Evolutionary conservation across 2,329 filamentous ascomycete species (phyloP).

Genomic region (Aspergillus ustus): DNA sequence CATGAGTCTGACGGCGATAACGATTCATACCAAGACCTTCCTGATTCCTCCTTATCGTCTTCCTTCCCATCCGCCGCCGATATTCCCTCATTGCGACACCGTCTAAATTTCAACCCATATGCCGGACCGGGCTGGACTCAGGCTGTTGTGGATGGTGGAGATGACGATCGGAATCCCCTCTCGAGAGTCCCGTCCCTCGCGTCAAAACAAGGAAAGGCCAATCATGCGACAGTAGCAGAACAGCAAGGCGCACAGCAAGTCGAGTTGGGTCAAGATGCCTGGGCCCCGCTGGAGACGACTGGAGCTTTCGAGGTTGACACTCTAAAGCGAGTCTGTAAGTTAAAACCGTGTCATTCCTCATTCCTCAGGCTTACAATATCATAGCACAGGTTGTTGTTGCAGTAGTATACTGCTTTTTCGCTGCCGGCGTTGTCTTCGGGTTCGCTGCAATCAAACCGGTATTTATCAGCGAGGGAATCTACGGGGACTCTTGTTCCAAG

Average conservation of each 20-base stretch:
- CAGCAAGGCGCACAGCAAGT: constrained; percentile 15
- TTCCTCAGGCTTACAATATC: constrained; percentile 9
- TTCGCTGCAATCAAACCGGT: constrained; percentile 85
- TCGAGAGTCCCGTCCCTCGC: constrained; percentile 26
- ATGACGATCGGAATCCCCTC: constrained; percentile 34
- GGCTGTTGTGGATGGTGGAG: constrained; percentile 31
- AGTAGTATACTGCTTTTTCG: constrained; percentile 74
- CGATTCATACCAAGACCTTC: constrained; percentile 34
- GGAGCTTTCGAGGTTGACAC: constrained; percentile 60
- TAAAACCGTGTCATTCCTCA: neutral
- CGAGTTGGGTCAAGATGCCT: constrained; percentile 22
- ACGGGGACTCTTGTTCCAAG: constrained; percentile 65
- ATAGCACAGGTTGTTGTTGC: constrained; percentile 71
- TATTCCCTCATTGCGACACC: constrained; percentile 29
- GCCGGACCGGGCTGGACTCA: constrained; percentile 44
- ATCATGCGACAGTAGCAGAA: constrained; percentile 19
- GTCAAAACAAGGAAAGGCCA: constrained; percentile 26
- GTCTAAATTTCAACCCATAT: constrained; percentile 50
- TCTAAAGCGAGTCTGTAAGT: constrained; percentile 57
- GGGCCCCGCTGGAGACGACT: constrained; percentile 33
- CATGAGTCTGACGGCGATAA: constrained; percentile 33
- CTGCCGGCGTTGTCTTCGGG: constrained; percentile 80
- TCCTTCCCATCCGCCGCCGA: constrained; percentile 42
- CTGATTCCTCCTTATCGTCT: constrained; percentile 36
- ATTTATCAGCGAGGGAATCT: constrained; percentile 74